A percentile compares a stretch with the other conserved stretches of the same genome.
phyloP scores from a whole-genome alignment of 2,329 filamentous ascomycete species.

The Neospermospora avenae region DNA sequence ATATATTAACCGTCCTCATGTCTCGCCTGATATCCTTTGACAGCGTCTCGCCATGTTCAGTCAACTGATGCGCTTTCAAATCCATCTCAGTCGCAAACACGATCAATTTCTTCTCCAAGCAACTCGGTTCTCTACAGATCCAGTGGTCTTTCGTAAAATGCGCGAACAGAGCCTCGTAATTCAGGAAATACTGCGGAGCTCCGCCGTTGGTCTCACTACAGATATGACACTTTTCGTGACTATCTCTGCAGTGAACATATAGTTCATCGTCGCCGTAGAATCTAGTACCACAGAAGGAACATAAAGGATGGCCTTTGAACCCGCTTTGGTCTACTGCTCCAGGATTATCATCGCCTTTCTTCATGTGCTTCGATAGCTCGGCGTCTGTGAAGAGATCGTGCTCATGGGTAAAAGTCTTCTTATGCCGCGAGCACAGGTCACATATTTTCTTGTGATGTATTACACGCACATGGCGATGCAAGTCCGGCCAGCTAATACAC shows the following conservation, averaged over 20 bases:
- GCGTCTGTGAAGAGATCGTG: slow-evolving; percentile 84
- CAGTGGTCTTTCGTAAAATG: slow-evolving; percentile 90
- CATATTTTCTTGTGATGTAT: slow-evolving; percentile 87
- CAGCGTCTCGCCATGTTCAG: slow-evolving; percentile 72
- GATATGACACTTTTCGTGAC: slow-evolving; percentile 92
- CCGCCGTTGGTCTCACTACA: slow-evolving; percentile 61
- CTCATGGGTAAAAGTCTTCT: slow-evolving; percentile 98
- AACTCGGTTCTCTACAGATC: slow-evolving; percentile 79
- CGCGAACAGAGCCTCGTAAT: slow-evolving; percentile 81
- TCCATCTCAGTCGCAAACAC: slow-evolving; percentile 96
- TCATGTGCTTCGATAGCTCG: slow-evolving; percentile 84
- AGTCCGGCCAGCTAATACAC: slow-evolving; percentile 74
- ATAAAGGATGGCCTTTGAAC: slow-evolving; percentile 93
- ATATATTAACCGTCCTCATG: slow-evolving; percentile 81
- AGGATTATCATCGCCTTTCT: slow-evolving; percentile 83
- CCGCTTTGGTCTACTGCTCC: slow-evolving; percentile 90
- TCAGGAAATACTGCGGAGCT: slow-evolving; percentile 81
- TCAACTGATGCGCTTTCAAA: slow-evolving; percentile 87
- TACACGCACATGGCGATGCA: slow-evolving; percentile 77
- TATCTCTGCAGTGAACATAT: slow-evolving; percentile 87
- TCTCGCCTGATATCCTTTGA: slow-evolving; percentile 83
- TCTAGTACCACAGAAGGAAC: slow-evolving; percentile 83
- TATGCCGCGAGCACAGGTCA: slow-evolving; percentile 87
- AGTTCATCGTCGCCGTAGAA: slow-evolving; percentile 97
- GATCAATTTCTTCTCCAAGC: slow-evolving; percentile 94